Evolutionary conservation across 2,329 filamentous ascomycete species (phyloP), one percentile per base, ranked within the genome.

Genomic region (Penicillium sclerotigenum): DNA sequence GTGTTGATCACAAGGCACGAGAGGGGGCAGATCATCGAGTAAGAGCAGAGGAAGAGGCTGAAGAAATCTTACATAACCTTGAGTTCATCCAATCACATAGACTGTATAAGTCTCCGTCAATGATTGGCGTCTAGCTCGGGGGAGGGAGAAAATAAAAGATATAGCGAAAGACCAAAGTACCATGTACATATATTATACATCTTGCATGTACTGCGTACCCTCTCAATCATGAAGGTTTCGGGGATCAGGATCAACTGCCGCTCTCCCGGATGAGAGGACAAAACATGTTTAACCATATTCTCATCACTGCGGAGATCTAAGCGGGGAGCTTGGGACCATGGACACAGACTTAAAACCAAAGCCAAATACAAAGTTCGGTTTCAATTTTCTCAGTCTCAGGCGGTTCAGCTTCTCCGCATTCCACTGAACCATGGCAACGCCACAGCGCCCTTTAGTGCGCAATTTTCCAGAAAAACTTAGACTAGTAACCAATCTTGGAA

Each of bases 41-140:
- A n/a, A 54, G n/a, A 49, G 28, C 45, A 43, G 50, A 52, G 49
- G 33, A 42, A 54, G 45, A 48, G 52, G 45, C 52, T 49, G 52
- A 54, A 54, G 52, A 49, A 50, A 31, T 28, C 20, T 24, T 40
- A 46, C 42, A 46, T 31, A 31, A 33, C 20, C 42, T 47, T 28
- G 22, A 37, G 3, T 9, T 4, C n/a, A 29, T 29, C 42, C 42
- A 53, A 47, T 53, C 50, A 53, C 14, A 31, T 14, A 14, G 4
- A 9, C 14, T 42, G 4, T 6, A 51, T 16, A 40, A 7, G 50
- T 40, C 41, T 31, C 31, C 33, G 16, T 26, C 14, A 11, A 29
- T 24, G 47, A 50, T 42, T 42, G 20, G 37, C 20, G 22, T 34
- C 31, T 48, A 38, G 20, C 28, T 20, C 41, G 26, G 42, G 42